Conservation (phyloP, 768 basidiomycete species). For the Amanita molliuscula region DNA sequence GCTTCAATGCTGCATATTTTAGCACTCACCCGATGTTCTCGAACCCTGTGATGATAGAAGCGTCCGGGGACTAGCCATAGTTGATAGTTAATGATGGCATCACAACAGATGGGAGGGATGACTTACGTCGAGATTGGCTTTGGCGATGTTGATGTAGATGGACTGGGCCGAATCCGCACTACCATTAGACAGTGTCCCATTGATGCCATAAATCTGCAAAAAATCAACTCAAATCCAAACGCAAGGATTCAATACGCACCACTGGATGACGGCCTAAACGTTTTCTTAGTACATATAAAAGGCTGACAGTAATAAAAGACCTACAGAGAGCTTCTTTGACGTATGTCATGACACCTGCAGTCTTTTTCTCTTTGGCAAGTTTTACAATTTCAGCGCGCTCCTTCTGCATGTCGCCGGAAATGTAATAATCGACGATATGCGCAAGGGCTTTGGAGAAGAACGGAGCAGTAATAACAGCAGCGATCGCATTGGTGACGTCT, state of each 20-base stretch:
- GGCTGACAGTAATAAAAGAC: conserved; percentile 8
- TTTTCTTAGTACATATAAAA: not conserved
- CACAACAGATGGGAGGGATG: not conserved
- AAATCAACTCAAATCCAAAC: conserved; percentile 1
- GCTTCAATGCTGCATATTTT: not conserved
- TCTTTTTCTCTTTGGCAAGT: conserved; percentile 12
- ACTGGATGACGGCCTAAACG: conserved; percentile 22
- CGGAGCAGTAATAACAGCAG: conserved; percentile 41
- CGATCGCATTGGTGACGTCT: conserved; percentile 40
- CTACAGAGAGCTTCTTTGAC: conserved; percentile 37
- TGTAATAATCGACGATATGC: conserved; percentile 51
- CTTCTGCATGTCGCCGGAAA: conserved; percentile 25
- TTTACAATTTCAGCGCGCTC: conserved; percentile 30
- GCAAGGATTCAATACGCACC: conserved; percentile 12
- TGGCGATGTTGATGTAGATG: conserved; percentile 24
- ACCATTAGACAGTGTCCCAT: conserved; percentile 21
- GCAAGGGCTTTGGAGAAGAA: conserved; percentile 46
- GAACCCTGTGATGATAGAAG: conserved; percentile 21
- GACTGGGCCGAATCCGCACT: conserved; percentile 20
- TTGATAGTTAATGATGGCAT: conserved; percentile 15
- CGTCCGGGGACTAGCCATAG: conserved; percentile 11
- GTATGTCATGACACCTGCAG: conserved; percentile 26
- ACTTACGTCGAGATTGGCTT: conserved; percentile 32
- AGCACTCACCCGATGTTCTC: conserved; percentile 18
- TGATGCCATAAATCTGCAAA: conserved; percentile 29